Evolutionary conservation across 257 asterid genomes (phyloP), one percentile per base, ranked within the genome.

Genomic region (Ilex asprella): DNA sequence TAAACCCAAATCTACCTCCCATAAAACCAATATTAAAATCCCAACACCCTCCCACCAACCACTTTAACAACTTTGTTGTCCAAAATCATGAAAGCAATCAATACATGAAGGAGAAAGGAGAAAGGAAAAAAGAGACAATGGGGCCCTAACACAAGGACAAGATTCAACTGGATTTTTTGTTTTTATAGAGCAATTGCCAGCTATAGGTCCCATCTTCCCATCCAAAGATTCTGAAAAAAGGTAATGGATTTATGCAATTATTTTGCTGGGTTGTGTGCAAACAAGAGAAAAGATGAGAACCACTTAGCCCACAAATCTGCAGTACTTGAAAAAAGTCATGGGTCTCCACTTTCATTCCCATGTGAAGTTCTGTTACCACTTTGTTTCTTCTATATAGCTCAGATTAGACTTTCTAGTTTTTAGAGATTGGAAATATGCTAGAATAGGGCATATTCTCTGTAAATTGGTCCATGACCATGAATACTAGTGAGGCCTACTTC

Each of bases 81-180:
- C 41, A 35, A 35, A 35, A 35, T 35, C 41, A 31, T 43, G 30
- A 64, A 66, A 39, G 53, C 58, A 51, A 56, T 44, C 35, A 73
- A 30, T 60, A 60, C 32, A 59, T 39, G 39, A 29, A 16, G 60
- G 12, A 31, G 46, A 55, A 29, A 16, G 60, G 12, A 31, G 46
- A 55, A 12, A 55, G 13, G 49, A 7, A 30, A 31, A 68, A 65
- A 60, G 62, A 62, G 12, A 49, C 10, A 47, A 59, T 50, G 74
- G 81, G 27, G 74, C 58, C 56, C 78, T 63, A 55, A 55, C 16
- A 11, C n/a, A 63, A 16, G 39, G 64, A 57, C 55, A 63, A 51
- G 47, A 53, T 61, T 63, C 69, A 75, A 65, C 57, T 68, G 59
- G 43, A 58, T 64, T 46, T 68, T 66, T 76, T 68, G 75, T 67